Conservation (phyloP, 164 flowering plant genomes). For the Aristolochia californica region DNA sequence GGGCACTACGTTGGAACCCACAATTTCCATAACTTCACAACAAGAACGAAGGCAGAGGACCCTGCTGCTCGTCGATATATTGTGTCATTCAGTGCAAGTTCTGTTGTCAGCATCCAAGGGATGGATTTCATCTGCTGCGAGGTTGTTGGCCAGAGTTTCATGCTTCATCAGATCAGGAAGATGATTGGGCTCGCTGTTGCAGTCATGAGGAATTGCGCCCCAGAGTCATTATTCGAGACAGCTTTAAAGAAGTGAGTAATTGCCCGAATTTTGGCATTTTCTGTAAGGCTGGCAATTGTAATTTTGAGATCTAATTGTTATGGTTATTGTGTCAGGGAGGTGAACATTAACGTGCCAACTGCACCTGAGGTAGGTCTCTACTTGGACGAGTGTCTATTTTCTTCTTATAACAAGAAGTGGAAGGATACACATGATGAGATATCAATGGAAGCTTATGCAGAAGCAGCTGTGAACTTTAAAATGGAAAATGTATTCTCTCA, state of each 20-base stretch:
- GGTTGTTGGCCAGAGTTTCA: constrained; percentile 97
- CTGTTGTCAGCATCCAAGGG: constrained; percentile 49
- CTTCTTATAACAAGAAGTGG: constrained; percentile 88
- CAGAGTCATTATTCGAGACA: constrained; percentile 53
- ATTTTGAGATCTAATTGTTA: background rate
- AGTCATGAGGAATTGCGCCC: constrained; percentile 68
- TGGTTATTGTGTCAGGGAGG: constrained; percentile 35
- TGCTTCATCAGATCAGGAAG: constrained; percentile 98
- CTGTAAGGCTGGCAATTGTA: background rate
- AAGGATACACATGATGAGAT: constrained; percentile 74
- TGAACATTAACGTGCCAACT: constrained; percentile 72
- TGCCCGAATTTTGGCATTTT: background rate
- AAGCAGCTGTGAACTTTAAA: constrained; percentile 83
- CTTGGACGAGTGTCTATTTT: constrained; percentile 83
- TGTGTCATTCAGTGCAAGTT: constrained; percentile 63
- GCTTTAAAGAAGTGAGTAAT: constrained; percentile 58
- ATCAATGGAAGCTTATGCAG: constrained; percentile 64
- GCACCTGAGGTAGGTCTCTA: constrained; percentile 96
- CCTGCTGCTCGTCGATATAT: constrained; percentile 75
- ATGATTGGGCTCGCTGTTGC: constrained; percentile 94
- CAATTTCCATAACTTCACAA: constrained; percentile 88
- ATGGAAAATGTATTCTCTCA: constrained; percentile 76
- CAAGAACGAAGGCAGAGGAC: constrained; percentile 84
- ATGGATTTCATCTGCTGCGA: constrained; percentile 92
- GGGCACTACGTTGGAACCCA: constrained; percentile 71